phyloP scores from a whole-genome alignment of 2,329 filamentous ascomycete species.

The Elsinoe batatas region DNA sequence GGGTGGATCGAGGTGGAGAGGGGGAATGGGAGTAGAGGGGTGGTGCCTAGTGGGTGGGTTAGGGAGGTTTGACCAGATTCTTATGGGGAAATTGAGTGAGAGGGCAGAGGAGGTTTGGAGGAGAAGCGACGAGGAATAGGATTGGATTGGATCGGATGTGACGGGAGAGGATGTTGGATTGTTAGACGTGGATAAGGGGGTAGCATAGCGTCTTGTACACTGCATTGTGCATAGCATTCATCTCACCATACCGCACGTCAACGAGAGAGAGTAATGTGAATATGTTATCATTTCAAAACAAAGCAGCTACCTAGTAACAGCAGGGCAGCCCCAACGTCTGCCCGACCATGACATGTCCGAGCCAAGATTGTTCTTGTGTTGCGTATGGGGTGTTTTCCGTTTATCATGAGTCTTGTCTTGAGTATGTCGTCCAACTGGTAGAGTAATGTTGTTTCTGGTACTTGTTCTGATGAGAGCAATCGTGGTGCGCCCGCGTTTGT shows the following conservation, averaged over 20 bases:
- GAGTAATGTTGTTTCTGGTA: background rate
- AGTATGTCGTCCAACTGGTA: background rate
- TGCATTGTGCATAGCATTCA: too few species aligned
- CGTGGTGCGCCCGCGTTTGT: background rate
- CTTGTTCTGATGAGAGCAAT: background rate
- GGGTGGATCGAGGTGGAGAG: slow-evolving; percentile 97
- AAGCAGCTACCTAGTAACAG: background rate
- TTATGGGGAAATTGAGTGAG: too few species aligned
- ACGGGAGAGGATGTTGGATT: background rate
- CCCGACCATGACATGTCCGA: background rate
- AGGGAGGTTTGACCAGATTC: too few species aligned
- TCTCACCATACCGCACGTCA: too few species aligned
- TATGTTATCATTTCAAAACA: background rate
- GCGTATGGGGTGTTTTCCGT: background rate
- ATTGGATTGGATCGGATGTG: background rate
- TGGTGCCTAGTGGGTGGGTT: slow-evolving; percentile 90
- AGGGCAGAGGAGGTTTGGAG: too few species aligned
- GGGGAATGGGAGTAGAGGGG: slow-evolving; percentile 67
- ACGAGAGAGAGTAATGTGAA: too few species aligned
- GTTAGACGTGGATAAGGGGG: background rate
- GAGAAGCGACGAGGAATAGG: background rate
- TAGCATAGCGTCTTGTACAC: too few species aligned
- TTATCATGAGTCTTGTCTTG: slow-evolving; percentile 2
- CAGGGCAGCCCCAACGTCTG: background rate
- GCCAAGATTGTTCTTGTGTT: background rate